These are phyloP conservation scores for Botrytis cinerea DNA, from an alignment of 2,329 filamentous ascomycete genomes.

Conservation along the genomic window DNA sequence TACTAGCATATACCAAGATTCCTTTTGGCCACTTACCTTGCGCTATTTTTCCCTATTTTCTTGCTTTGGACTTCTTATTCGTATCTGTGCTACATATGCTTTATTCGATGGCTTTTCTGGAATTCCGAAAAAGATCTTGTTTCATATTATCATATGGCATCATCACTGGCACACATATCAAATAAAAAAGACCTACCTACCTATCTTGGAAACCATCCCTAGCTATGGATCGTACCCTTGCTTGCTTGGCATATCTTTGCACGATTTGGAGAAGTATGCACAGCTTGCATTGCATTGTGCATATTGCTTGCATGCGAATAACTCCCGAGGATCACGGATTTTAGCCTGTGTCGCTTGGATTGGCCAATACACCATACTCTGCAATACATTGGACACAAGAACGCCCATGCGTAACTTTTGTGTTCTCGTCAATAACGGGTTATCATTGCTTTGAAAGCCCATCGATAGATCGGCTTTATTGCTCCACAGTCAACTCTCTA, in stretches of 20 bases:
- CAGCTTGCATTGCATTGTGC: conserved; percentile 10
- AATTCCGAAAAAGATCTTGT: conserved; percentile 6
- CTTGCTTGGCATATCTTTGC: conserved; percentile 20
- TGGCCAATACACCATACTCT: not conserved
- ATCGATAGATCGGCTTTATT: not conserved
- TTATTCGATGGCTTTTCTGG: conserved; percentile 6
- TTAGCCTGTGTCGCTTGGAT: conserved; percentile 1
- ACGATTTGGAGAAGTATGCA: conserved; percentile 13
- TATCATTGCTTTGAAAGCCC: not conserved
- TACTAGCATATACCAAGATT: conserved; percentile 25
- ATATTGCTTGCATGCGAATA: conserved; percentile 20
- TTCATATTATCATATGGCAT: conserved; percentile 18
- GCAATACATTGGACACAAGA: conserved; percentile 15
- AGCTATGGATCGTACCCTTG: conserved; percentile 5
- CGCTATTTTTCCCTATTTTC: conserved; percentile 8
- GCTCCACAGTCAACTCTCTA: not conserved
- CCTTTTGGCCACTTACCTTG: conserved; percentile 12
- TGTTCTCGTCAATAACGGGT: conserved; percentile 1
- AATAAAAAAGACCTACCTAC: conserved; percentile 11
- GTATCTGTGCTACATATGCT: conserved; percentile 14
- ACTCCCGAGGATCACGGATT: not conserved
- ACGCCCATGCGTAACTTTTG: conserved; percentile 18
- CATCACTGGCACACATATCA: conserved; percentile 6
- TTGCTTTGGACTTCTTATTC: conserved; percentile 7
- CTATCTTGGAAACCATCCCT: not conserved